Evolutionary conservation across 2,329 filamentous ascomycete genomes (phyloP), one percentile per base, ranked within the genome.

Genomic region (Alternaria arborescens): DNA sequence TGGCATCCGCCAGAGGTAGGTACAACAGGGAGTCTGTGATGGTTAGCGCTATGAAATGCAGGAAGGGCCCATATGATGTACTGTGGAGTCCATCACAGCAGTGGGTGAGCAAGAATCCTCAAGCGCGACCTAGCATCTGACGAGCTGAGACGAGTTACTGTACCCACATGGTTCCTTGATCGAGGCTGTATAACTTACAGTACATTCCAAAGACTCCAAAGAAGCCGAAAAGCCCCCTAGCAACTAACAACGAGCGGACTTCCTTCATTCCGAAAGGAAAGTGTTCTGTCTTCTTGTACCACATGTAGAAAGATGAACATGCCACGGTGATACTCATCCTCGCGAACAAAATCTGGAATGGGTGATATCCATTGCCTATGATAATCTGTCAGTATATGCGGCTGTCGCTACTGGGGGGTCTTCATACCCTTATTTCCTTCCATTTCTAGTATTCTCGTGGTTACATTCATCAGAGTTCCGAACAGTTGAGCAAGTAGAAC

Each of bases 1-100:
- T 95, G 2, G 93, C 93, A 75, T 97, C 93, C 16, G 92, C 91
- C 2, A 97, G 84, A 0, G 92, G 91, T 3, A 97, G 86, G 70
- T 96, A 96, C 73, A 91, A 86, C 58, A 91, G 80, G 8, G 87
- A 89, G 70, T 89, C 83, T 84, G 57, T 8, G 16, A 8, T 14
- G 12, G 52, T 71, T 22, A 72, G 71, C 12, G 22, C 58, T 7
- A 38, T 30, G 18, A 42, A 8, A 8, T 85, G 2, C 20, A 22
- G 4, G 4, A 3, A 24, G 20, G 48, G n/a, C 38, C 16, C n/a
- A 46, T 38, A 36, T 32, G 30, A 40, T 38, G 24, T 64, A 61
- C 54, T 46, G 51, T 56, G 28, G 46, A 24, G 24, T 42, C 3
- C 44, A 54, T 41, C 48, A 60, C 46, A 50, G 30, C 36, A 26